A percentile compares a stretch with the other conserved stretches of the same genome.
Evolutionary conservation across 83 land plant species (phyloP).

Genomic region (Picea engelmannii): DNA sequence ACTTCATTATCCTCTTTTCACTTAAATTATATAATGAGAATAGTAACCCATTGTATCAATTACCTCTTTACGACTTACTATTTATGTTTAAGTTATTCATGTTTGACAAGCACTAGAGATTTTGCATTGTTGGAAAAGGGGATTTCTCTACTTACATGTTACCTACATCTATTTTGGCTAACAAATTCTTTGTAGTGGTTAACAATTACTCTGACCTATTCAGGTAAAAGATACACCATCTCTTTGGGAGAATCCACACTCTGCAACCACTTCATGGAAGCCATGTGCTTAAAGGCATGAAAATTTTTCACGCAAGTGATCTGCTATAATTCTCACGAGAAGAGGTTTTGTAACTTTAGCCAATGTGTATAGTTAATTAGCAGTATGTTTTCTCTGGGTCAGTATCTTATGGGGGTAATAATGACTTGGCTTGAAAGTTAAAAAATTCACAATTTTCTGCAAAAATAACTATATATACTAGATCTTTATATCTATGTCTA

Average conservation of each 20-base stretch:
- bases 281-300: conserved; percentile 64
- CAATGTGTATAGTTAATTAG: background rate
- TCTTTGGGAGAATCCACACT: conserved; percentile 83
- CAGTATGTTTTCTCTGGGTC: background rate
- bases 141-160: background rate
- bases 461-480: background rate
- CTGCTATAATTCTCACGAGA: no score
- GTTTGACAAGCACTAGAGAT: no score
- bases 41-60: no score
- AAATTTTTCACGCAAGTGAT: background rate
- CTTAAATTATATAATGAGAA: background rate
- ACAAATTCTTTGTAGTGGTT: no score
- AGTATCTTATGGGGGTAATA: no score
- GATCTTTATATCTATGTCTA: no score
- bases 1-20: background rate
- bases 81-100: no score
- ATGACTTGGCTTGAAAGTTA: no score
- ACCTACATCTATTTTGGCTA: no score
- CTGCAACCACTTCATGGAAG: conserved; percentile 42
- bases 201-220: background rate
- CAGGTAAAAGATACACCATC: conserved; percentile 81
- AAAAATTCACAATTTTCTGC: background rate
- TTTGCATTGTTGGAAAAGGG: background rate
- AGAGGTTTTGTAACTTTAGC: background rate
- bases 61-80: no score